Conservation (phyloP, 1,284 basidiomycete species). For the Agroathelia rolfsii region DNA sequence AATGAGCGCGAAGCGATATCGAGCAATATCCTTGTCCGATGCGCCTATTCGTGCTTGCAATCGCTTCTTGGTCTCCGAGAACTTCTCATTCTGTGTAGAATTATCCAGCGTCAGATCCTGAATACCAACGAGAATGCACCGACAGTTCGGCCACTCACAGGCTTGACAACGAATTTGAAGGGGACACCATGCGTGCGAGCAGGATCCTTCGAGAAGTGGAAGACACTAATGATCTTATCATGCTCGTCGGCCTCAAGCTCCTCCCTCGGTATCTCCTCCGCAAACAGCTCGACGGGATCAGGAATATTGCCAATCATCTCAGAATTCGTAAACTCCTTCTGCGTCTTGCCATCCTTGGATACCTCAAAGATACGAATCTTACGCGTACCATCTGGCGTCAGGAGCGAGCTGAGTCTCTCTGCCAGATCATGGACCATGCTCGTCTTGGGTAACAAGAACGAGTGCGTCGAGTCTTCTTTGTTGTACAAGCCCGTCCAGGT, state of each 20-base stretch:
- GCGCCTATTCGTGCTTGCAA: constrained; percentile 86
- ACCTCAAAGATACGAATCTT: constrained; percentile 96
- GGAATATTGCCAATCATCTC: constrained; percentile 98
- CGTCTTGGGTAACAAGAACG: constrained; percentile 96
- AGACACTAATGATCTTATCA: constrained; percentile 92
- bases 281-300: constrained; percentile 90
- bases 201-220: constrained; percentile 96
- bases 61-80: constrained; percentile 90
- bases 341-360: constrained; percentile 78
- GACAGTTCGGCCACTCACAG: constrained; percentile 59
- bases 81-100: constrained; percentile 78
- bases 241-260: constrained; percentile 85
- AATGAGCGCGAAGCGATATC: constrained; percentile 91
- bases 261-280: constrained; percentile 91
- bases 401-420: constrained; percentile 77
- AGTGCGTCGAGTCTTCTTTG: constrained; percentile 86
- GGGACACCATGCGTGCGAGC: constrained; percentile 92
- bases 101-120: too few relatives aligned
- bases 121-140: too few relatives aligned
- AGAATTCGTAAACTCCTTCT: constrained; percentile 84
- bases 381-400: constrained; percentile 69
- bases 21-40: constrained; percentile 90
- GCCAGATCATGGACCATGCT: constrained; percentile 86
- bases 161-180: constrained; percentile 91
- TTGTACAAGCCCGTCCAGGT: constrained; percentile 96